Evolutionary conservation across 169 alveolate species (phyloP).

Genomic region (Cryptosporidium sp.): DNA sequence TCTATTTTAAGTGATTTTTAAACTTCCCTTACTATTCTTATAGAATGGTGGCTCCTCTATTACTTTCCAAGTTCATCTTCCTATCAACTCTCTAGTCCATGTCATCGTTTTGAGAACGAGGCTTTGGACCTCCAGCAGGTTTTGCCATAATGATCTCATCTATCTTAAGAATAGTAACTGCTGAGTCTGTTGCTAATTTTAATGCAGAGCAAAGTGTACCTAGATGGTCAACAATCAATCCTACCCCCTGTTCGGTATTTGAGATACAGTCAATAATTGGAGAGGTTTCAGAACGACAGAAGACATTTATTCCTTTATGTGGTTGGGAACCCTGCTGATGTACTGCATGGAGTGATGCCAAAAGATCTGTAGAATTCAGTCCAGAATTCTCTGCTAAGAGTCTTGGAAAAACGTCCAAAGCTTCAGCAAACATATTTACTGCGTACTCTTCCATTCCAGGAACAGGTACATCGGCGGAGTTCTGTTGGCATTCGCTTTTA

Average conservation of each 20-base stretch:
- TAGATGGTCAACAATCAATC: slow-evolving; percentile 91
- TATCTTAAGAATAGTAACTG: slow-evolving; percentile 95
- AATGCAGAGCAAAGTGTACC: slow-evolving; percentile 95
- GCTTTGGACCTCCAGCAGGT: slow-evolving; percentile 99
- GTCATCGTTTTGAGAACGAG: slow-evolving; percentile 85
- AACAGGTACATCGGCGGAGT: slow-evolving; percentile 60
- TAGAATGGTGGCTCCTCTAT: background rate
- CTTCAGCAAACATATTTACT: slow-evolving; percentile 96
- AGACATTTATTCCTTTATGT: slow-evolving; percentile 52
- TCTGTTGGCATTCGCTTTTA: background rate
- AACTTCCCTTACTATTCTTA: background rate
- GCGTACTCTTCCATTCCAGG: slow-evolving; percentile 96
- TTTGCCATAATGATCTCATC: slow-evolving; percentile 98
- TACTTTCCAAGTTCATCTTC: background rate
- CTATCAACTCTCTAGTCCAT: slow-evolving; percentile 15
- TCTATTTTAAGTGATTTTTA: background rate
- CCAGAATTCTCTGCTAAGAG: slow-evolving; percentile 98
- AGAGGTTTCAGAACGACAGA: slow-evolving; percentile 21
- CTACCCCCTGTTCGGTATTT: slow-evolving; percentile 36
- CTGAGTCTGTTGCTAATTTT: slow-evolving; percentile 96
- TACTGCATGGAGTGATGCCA: slow-evolving; percentile 38
- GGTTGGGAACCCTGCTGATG: slow-evolving; percentile 71
- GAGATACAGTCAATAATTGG: slow-evolving; percentile 55
- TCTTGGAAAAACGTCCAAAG: slow-evolving; percentile 96
- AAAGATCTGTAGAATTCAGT: slow-evolving; percentile 87